phyloP scores from a whole-genome alignment of 2,329 filamentous ascomycete species.

The Fusarium citri region DNA sequence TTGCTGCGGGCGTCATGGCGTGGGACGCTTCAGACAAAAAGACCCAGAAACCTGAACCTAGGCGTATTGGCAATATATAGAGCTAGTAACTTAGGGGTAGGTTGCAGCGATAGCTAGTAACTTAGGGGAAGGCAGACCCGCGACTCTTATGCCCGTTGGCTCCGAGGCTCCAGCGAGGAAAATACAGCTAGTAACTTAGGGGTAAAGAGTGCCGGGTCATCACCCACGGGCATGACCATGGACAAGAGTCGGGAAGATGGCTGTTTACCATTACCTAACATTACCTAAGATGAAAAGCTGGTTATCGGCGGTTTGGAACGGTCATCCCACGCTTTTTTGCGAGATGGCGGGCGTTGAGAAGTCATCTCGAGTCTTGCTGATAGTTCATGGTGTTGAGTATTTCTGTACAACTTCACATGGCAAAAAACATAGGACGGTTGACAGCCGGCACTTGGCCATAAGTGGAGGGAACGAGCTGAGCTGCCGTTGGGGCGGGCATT shows the following conservation, averaged over 20 bases:
- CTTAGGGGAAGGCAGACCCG: conserved; percentile 44
- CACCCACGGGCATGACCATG: conserved; percentile 30
- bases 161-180: conserved; percentile 37
- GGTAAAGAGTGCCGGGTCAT: conserved; percentile 40
- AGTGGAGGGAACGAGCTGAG: conserved; percentile 21
- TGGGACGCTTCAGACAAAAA: conserved; percentile 10
- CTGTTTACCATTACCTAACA: conserved; percentile 43
- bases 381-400: neutral
- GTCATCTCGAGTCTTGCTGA: neutral
- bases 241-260: conserved; percentile 5
- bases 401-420: conserved; percentile 29
- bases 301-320: conserved; percentile 40
- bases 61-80: conserved; percentile 13
- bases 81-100: conserved; percentile 43
- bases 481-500: conserved; percentile 34
- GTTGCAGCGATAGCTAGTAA: conserved; percentile 42
- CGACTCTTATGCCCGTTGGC: conserved; percentile 42
- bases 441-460: conserved; percentile 35
- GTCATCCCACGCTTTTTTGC: conserved; percentile 43
- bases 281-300: conserved; percentile 45
- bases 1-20: conserved; percentile 36
- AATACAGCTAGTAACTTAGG: conserved; percentile 45
- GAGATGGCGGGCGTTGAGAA: conserved; percentile 28
- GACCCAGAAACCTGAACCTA: conserved; percentile 21
- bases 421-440: conserved; percentile 47